Conservation (phyloP, 108 stramenopile species). For the Cyclostephanos invisitatus region DNA sequence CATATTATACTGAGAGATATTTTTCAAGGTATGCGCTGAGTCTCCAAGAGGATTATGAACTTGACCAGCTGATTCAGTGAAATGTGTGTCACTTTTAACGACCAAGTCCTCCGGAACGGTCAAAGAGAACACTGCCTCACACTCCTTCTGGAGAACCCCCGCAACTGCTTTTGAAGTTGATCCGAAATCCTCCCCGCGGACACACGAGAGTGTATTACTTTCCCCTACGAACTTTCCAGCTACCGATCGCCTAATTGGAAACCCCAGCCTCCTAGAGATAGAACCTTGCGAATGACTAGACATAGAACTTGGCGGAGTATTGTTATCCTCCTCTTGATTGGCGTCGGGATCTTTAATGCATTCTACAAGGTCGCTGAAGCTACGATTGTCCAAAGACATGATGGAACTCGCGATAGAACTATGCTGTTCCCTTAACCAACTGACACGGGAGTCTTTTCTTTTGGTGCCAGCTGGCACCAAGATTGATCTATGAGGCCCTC, state of each 20-base stretch:
- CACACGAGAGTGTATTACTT: neutral
- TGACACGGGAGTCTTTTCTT: slow-evolving; percentile 2
- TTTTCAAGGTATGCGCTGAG: neutral
- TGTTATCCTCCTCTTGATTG: neutral
- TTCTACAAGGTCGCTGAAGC: slow-evolving; percentile 10
- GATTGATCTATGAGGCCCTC: slow-evolving; percentile 3
- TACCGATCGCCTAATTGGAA: slow-evolving; percentile 23
- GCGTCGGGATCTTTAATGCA: neutral
- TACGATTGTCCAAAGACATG: slow-evolving; percentile 16
- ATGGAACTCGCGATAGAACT: neutral
- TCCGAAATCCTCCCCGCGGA: neutral
- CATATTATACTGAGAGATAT: neutral
- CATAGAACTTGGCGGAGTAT: neutral
- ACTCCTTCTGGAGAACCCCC: slow-evolving; percentile 1
- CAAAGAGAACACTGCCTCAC: slow-evolving; percentile 8
- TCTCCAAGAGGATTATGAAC: slow-evolving; percentile 6
- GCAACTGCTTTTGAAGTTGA: neutral
- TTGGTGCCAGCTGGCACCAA: neutral
- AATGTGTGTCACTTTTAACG: slow-evolving; percentile 13
- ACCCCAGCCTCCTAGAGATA: slow-evolving; percentile 22
- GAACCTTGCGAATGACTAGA: slow-evolving; percentile 1
- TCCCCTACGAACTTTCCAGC: slow-evolving; percentile 3
- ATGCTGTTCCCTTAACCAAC: neutral
- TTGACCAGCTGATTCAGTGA: slow-evolving; percentile 13
- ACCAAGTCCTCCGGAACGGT: slow-evolving; percentile 19